A percentile compares a stretch with the other conserved stretches of the same genome.
Evolutionary conservation across 2,329 filamentous ascomycete genomes (phyloP).

Genomic region (Colletotrichum sp.): DNA sequence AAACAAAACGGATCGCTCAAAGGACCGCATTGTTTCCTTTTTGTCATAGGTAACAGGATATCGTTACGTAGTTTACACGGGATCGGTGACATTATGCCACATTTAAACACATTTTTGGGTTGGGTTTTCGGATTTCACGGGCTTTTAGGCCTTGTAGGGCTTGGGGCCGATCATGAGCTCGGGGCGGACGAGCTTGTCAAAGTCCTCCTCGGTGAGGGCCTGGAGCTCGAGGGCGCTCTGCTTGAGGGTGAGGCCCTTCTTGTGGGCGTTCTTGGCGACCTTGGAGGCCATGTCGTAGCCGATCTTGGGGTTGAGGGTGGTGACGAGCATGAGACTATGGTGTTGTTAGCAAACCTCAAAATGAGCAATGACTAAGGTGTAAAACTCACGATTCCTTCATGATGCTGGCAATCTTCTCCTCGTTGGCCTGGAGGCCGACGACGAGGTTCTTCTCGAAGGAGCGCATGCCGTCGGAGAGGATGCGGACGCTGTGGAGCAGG

Average conservation of each 20-base stretch:
- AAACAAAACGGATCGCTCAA: conserved; percentile 10
- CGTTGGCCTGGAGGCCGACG: conserved; percentile 86
- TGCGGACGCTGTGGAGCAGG: conserved; percentile 87
- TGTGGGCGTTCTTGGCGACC: conserved; percentile 98
- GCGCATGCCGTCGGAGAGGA: conserved; percentile 90
- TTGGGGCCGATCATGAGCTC: conserved; percentile 94
- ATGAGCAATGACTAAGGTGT: background rate
- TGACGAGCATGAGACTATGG: conserved; percentile 91
- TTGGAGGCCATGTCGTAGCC: conserved; percentile 97
- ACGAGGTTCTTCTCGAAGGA: conserved; percentile 96
- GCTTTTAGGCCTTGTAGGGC: conserved; percentile 55
- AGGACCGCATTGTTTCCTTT: conserved; percentile 5
- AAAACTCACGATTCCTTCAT: conserved; percentile 87
- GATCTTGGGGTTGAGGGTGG: conserved; percentile 96
- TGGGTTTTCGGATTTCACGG: background rate
- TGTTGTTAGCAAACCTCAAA: conserved; percentile 23
- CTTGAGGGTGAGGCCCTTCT: conserved; percentile 95
- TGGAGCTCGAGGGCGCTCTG: conserved; percentile 92
- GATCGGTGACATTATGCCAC: background rate
- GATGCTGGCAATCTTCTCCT: conserved; percentile 87
- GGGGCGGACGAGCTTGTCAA: conserved; percentile 86
- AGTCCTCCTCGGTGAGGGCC: conserved; percentile 86
- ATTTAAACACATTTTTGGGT: background rate
- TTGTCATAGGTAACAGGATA: conserved; percentile 19
- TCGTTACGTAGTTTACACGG: conserved; percentile 18